Conservation (phyloP, 202 grass and related monocot species). For the Panicum hallii region DNA sequence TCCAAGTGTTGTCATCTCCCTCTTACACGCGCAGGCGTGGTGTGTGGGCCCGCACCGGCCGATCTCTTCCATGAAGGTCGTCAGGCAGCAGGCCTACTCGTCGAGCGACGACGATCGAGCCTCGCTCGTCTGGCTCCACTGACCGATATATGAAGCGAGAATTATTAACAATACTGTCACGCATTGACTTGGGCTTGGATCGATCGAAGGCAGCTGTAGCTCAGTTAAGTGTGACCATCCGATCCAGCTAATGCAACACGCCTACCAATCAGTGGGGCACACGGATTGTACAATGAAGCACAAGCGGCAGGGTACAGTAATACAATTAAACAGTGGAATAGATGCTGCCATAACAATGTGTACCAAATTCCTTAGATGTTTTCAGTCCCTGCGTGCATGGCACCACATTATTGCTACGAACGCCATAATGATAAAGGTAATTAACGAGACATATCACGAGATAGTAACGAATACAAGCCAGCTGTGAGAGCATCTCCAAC, state of each 20-base stretch:
- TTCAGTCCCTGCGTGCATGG: not conserved
- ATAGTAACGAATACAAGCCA: too few species aligned
- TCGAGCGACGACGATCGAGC: not conserved
- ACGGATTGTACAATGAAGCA: not conserved
- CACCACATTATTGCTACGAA: not conserved
- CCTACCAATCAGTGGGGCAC: not conserved
- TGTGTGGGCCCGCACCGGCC: not conserved
- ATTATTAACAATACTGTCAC: conserved; percentile 29
- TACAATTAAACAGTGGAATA: not conserved
- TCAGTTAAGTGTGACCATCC: not conserved
- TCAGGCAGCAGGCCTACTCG: not conserved
- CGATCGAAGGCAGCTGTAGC: not conserved
- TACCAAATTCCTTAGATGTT: not conserved
- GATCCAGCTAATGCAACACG: not conserved
- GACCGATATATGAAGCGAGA: not conserved
- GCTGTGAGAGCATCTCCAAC: too few species aligned
- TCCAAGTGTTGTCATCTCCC: conserved; percentile 62
- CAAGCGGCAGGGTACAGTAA: not conserved
- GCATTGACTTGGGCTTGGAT: conserved; percentile 27
- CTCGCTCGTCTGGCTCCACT: not conserved
- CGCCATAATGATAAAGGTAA: too few species aligned
- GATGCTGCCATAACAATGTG: not conserved
- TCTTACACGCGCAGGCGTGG: not conserved
- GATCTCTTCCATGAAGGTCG: not conserved
- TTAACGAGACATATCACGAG: too few species aligned